phyloP scores from a whole-genome alignment of 192 early-diverging fungal species.

The Coemansia sp. region DNA sequence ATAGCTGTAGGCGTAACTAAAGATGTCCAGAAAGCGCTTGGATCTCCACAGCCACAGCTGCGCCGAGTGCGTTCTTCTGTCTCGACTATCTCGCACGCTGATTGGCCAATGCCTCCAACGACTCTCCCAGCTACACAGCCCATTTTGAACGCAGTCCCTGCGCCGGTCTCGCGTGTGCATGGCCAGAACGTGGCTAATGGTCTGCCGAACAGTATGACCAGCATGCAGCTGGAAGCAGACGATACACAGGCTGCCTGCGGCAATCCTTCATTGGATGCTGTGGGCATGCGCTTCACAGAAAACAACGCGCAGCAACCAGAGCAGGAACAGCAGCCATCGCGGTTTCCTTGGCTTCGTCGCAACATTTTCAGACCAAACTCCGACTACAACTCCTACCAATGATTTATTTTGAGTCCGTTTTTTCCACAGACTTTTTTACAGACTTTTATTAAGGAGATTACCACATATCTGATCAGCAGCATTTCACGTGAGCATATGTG shows the following conservation, averaged over 20 bases:
- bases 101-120: conserved; percentile 45
- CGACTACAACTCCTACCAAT: neutral
- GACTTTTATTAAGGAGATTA: no score
- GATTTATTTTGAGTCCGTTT: conserved; percentile 5
- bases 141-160: neutral
- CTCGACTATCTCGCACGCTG: conserved; percentile 30
- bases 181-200: no score
- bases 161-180: no score
- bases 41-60: neutral
- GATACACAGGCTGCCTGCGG: conserved; percentile 3
- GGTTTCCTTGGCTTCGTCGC: conserved; percentile 41
- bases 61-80: conserved; percentile 38
- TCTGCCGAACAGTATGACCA: no score
- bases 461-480: no score
- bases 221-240: no score
- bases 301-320: neutral
- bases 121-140: conserved; percentile 8
- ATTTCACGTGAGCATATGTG: no score
- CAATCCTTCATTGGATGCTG: conserved; percentile 37
- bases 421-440: no score
- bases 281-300: conserved; percentile 9
- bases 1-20: no score
- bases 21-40: neutral
- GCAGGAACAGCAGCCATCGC: conserved; percentile 9
- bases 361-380: conserved; percentile 1